These are phyloP conservation scores for Knoxia roxburghii DNA, from an alignment of 257 asterid species.

Conservation along the genomic window DNA sequence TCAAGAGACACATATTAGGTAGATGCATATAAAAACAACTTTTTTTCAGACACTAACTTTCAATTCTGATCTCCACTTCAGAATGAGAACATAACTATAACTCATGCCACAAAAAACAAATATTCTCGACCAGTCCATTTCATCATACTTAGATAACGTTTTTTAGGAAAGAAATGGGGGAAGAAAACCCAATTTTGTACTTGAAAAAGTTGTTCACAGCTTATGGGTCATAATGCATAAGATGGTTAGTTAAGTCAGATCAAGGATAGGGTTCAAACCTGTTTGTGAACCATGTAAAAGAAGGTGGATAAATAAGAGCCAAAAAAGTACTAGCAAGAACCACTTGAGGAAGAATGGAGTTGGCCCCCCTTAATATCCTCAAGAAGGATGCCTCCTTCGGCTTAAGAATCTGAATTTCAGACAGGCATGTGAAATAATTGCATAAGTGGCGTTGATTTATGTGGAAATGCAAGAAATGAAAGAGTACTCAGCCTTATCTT, in stretches of 20 bases:
- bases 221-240: neutral
- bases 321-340: slow-evolving; percentile 80
- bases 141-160: neutral
- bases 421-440: neutral
- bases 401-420: slow-evolving; percentile 27
- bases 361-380: slow-evolving; percentile 66
- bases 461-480: neutral
- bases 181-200: neutral
- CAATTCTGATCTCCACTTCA: neutral
- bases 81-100: neutral
- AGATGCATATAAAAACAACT: neutral
- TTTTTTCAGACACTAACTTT: neutral
- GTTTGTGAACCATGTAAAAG: slow-evolving; percentile 92
- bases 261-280: slow-evolving; percentile 40
- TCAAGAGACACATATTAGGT: slow-evolving; percentile 8
- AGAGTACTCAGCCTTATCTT: too few relatives aligned
- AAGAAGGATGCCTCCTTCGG: slow-evolving; percentile 29
- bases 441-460: neutral
- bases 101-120: neutral
- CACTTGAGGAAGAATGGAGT: slow-evolving; percentile 81
- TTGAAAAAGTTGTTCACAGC: neutral
- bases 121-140: neutral
- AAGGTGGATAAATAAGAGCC: slow-evolving; percentile 93
- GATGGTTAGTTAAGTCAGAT: neutral
- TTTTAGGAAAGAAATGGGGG: neutral